Percentiles rank a stretch among this genome's conserved stretches.
Evolutionary conservation across 2,329 filamentous ascomycete genomes (phyloP).

Genomic region (Bipolaris bicolor): DNA sequence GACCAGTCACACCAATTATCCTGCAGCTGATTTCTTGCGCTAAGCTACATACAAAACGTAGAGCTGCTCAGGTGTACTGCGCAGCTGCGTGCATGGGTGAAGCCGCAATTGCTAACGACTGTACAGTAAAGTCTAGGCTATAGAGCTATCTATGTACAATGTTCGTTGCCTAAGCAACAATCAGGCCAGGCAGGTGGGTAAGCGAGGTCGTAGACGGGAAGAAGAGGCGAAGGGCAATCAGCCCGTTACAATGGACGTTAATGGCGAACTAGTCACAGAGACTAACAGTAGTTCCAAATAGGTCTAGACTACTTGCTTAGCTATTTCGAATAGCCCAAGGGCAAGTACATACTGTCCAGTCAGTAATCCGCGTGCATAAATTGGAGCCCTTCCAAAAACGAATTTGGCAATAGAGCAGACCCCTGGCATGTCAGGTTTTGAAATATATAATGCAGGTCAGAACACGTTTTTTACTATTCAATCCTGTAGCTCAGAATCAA

Average conservation of each 20-base stretch:
- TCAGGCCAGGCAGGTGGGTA: background rate
- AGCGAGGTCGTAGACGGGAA: background rate
- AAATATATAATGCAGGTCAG: constrained; percentile 3
- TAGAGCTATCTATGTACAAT: background rate
- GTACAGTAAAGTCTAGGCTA: background rate
- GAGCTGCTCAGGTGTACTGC: too few species aligned
- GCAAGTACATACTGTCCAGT: background rate
- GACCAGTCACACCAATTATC: background rate
- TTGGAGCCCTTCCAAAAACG: background rate
- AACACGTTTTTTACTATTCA: background rate
- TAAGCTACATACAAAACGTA: too few species aligned
- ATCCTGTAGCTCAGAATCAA: background rate
- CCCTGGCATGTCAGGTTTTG: background rate
- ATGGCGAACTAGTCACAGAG: background rate
- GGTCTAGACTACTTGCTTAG: background rate
- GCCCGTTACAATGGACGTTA: background rate
- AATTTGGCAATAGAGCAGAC: background rate
- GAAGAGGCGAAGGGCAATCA: background rate
- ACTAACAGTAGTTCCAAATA: too few species aligned
- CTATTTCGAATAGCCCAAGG: background rate
- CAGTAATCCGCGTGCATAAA: constrained; percentile 1
- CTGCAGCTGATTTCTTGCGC: too few species aligned
- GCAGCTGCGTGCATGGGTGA: too few species aligned
- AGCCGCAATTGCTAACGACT: too few species aligned
- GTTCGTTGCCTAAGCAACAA: background rate